A percentile compares a stretch with the other conserved stretches of the same genome.
Conservation (phyloP, 495 filamentous ascomycete species). For the Lepidopterella palustris region DNA sequence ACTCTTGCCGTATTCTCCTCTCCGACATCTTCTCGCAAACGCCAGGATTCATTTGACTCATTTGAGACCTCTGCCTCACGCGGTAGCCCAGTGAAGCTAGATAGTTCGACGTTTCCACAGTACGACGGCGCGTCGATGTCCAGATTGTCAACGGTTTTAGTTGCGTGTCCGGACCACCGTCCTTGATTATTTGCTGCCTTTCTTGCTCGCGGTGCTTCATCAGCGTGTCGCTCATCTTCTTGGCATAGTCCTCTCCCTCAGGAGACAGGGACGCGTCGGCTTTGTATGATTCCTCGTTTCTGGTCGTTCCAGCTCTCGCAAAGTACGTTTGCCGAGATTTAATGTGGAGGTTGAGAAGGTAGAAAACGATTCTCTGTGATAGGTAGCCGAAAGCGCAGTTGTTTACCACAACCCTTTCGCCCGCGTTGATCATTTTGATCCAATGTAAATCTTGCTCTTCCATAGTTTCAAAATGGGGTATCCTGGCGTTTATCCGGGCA, state of each 20-base stretch:
- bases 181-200: slow-evolving; percentile 57
- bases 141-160: slow-evolving; percentile 81
- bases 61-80: slow-evolving; percentile 83
- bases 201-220: slow-evolving; percentile 76
- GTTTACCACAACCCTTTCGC: slow-evolving; percentile 85
- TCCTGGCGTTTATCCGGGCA: slow-evolving; percentile 78
- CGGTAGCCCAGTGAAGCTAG: slow-evolving; percentile 71
- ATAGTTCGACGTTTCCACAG: slow-evolving; percentile 82
- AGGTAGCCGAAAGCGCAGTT: slow-evolving; percentile 94
- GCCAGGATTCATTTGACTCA: slow-evolving; percentile 94
- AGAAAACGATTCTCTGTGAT: slow-evolving; percentile 94
- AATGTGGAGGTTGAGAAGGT: slow-evolving; percentile 94
- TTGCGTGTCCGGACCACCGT: slow-evolving; percentile 58
- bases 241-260: slow-evolving; percentile 77
- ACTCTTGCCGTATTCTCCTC: slow-evolving; percentile 67
- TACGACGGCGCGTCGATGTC: slow-evolving; percentile 87
- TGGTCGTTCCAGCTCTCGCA: slow-evolving; percentile 66
- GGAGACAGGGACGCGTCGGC: slow-evolving; percentile 75
- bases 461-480: slow-evolving; percentile 96
- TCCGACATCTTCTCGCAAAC: slow-evolving; percentile 90
- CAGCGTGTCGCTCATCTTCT: slow-evolving; percentile 78
- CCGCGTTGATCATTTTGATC: slow-evolving; percentile 99
- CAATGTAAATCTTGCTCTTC: slow-evolving; percentile 88
- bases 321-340: slow-evolving; percentile 92
- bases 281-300: slow-evolving; percentile 83